Evolutionary conservation across 192 early-diverging fungal species (phyloP).

Genomic region (Linnemannia exigua): DNA sequence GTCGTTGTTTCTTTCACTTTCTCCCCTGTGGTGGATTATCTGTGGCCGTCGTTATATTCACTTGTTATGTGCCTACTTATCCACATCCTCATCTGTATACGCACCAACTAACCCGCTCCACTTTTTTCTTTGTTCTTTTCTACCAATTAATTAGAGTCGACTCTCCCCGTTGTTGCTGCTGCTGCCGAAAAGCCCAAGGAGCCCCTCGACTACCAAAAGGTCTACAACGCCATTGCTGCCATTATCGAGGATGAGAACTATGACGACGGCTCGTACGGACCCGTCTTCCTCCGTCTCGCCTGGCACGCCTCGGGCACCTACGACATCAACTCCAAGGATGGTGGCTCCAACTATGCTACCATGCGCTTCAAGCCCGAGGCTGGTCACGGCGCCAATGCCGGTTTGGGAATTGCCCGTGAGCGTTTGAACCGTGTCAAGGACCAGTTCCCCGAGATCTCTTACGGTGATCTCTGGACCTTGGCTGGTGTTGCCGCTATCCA

Average conservation of each 20-base stretch:
- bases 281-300: constrained; percentile 84
- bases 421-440: constrained; percentile 82
- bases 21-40: no score
- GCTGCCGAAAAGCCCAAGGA: constrained; percentile 58
- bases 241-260: constrained; percentile 83
- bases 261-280: constrained; percentile 86
- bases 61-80: background rate
- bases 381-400: constrained; percentile 81
- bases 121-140: background rate
- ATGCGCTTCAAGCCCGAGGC: constrained; percentile 81
- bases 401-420: constrained; percentile 78
- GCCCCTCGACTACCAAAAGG: constrained; percentile 74
- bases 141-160: constrained; percentile 17
- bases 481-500: constrained; percentile 84
- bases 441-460: constrained; percentile 86
- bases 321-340: constrained; percentile 73
- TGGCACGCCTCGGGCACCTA: constrained; percentile 92
- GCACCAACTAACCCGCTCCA: background rate
- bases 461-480: constrained; percentile 88
- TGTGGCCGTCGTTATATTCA: no score
- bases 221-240: constrained; percentile 84
- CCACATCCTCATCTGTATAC: background rate
- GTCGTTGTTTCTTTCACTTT: constrained; percentile 5
- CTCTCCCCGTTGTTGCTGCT: constrained; percentile 19
- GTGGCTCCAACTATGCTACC: constrained; percentile 83